phyloP scores from a whole-genome alignment of 108 stramenopile species.

The Stephanodiscus triporus region DNA sequence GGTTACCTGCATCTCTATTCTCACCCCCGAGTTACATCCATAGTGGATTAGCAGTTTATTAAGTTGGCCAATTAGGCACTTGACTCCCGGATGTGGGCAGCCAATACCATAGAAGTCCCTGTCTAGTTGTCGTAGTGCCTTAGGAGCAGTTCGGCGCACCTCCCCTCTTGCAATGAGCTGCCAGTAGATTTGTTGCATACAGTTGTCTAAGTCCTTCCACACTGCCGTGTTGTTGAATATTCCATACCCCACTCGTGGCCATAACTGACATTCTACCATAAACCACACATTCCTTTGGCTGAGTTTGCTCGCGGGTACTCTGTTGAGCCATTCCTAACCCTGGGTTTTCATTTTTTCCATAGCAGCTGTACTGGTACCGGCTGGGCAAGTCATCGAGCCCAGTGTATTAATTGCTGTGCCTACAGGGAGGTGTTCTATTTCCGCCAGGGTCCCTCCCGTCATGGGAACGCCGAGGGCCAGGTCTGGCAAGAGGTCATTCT shows the following conservation, averaged over 20 bases:
- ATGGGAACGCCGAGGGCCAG: too few species aligned
- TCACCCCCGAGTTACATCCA: not conserved
- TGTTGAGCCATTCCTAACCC: not conserved
- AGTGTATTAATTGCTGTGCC: not conserved
- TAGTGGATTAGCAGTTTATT: constrained; percentile 13
- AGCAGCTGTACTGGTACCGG: not conserved
- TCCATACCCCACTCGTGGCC: not conserved
- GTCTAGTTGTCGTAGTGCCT: constrained; percentile 1
- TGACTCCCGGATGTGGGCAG: constrained; percentile 12
- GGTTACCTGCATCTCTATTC: not conserved
- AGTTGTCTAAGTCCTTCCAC: too few species aligned
- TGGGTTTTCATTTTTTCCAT: not conserved
- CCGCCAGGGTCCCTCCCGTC: not conserved
- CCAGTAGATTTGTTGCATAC: too few species aligned
- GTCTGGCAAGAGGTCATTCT: not conserved
- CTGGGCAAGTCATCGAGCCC: constrained; percentile 4
- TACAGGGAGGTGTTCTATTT: not conserved
- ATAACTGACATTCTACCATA: not conserved
- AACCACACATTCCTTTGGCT: constrained; percentile 1
- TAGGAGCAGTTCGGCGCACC: not conserved
- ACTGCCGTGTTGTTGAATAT: too few species aligned
- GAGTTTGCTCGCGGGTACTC: not conserved
- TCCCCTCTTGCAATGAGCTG: too few species aligned
- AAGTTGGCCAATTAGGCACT: constrained; percentile 5
- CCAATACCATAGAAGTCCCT: constrained; percentile 23